Conservation (phyloP, 352 stramenopile species). For the Phytophthora sansomeana region DNA sequence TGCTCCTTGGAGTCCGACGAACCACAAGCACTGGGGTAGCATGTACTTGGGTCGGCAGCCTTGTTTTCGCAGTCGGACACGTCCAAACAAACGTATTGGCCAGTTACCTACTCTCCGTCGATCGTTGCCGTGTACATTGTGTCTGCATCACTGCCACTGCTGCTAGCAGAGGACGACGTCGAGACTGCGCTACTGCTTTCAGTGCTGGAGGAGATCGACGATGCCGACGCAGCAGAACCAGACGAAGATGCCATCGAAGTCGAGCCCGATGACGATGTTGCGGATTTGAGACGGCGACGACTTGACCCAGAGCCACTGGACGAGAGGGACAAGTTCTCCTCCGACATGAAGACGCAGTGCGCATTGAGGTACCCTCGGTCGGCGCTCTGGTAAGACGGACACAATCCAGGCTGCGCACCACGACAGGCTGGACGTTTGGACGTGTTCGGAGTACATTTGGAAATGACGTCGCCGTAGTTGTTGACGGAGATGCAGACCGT, state of each 20-base stretch:
- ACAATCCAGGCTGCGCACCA: slow-evolving; percentile 72
- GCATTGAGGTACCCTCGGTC: slow-evolving; percentile 81
- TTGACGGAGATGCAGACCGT: slow-evolving; percentile 85
- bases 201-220: slow-evolving; percentile 1
- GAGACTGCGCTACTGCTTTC: slow-evolving; percentile 28
- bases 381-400: slow-evolving; percentile 79
- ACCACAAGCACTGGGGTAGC: slow-evolving; percentile 46
- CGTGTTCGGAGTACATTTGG: slow-evolving; percentile 88
- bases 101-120: slow-evolving; percentile 55
- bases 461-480: slow-evolving; percentile 73
- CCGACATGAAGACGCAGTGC: slow-evolving; percentile 84
- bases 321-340: slow-evolving; percentile 46
- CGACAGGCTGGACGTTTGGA: slow-evolving; percentile 73
- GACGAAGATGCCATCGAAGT: slow-evolving; percentile 20
- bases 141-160: slow-evolving; percentile 31
- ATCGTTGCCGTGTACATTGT: slow-evolving; percentile 68
- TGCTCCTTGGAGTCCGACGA: slow-evolving; percentile 48
- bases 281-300: slow-evolving; percentile 27
- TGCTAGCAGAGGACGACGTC: slow-evolving; percentile 18
- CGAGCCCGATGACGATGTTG: slow-evolving; percentile 11
- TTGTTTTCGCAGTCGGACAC: slow-evolving; percentile 69
- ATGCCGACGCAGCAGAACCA: neutral
- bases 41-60: slow-evolving; percentile 53
- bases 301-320: slow-evolving; percentile 28
- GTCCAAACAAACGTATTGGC: slow-evolving; percentile 64